phyloP scores from a whole-genome alignment of 179 eudicot genomes.

The Spergularia azorica region DNA sequence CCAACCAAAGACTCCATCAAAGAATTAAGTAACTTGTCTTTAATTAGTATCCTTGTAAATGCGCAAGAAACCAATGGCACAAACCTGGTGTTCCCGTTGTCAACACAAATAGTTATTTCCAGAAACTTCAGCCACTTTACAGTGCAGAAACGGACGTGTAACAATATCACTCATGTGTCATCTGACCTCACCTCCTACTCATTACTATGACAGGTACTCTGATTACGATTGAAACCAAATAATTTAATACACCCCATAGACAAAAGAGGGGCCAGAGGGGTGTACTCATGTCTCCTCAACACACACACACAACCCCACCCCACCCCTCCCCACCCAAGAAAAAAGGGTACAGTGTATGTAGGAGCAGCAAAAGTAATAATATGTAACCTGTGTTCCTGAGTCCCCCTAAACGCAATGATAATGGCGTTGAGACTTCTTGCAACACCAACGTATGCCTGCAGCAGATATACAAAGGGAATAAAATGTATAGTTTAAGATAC shows the following conservation, averaged over 20 bases:
- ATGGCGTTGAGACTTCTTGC: slow-evolving; percentile 77
- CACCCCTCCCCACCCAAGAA: neutral
- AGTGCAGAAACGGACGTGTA: no score
- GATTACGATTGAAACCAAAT: neutral
- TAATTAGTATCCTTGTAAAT: no score
- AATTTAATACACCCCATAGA: neutral
- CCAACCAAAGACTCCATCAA: no score
- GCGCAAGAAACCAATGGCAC: no score
- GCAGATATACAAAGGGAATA: slow-evolving; percentile 12
- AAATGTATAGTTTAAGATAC: neutral
- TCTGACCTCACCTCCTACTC: neutral
- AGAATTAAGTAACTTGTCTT: no score
- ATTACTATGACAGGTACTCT: neutral
- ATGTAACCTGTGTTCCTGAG: slow-evolving; percentile 82
- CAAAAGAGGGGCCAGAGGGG: no score
- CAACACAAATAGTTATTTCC: no score
- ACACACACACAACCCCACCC: neutral
- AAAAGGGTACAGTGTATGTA: neutral
- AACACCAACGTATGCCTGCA: slow-evolving; percentile 94
- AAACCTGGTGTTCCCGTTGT: no score
- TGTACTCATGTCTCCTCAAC: neutral
- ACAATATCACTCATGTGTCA: no score
- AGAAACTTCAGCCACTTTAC: no score
- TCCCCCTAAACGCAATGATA: slow-evolving; percentile 92
- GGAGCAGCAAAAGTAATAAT: slow-evolving; percentile 10